Evolutionary conservation across 1,139 yeast species (phyloP).

Genomic region (Magnusiomyces clavatus): DNA sequence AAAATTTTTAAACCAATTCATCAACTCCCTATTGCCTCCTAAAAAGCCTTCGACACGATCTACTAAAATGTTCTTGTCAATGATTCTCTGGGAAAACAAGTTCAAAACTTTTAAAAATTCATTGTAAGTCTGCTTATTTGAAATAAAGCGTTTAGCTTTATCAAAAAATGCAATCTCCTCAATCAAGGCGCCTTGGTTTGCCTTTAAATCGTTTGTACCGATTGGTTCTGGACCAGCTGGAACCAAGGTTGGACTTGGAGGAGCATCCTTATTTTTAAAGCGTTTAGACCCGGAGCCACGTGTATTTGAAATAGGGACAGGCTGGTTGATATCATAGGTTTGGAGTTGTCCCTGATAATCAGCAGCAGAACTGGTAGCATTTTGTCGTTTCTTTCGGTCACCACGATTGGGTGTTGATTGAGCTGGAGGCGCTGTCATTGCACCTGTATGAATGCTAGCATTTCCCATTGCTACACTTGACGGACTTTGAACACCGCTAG

Average conservation of each 20-base stretch:
- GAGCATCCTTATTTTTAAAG: background rate
- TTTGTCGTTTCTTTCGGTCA: constrained; percentile 1
- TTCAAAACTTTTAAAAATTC: constrained; percentile 86
- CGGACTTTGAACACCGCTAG: background rate
- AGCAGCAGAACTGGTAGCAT: background rate
- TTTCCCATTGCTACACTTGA: background rate
- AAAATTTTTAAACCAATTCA: constrained; percentile 86
- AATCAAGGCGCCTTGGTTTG: constrained; percentile 49
- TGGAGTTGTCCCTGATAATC: background rate
- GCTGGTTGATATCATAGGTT: constrained; percentile 1
- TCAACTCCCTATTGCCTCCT: constrained; percentile 71
- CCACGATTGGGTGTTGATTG: constrained; percentile 4
- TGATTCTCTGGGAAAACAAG: constrained; percentile 80
- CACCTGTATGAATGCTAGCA: background rate
- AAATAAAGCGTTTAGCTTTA: constrained; percentile 81
- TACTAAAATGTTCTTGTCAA: constrained; percentile 74
- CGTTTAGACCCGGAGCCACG: constrained; percentile 1
- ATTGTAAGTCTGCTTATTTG: constrained; percentile 81
- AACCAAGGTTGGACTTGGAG: constrained; percentile 57
- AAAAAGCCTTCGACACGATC: constrained; percentile 80
- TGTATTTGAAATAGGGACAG: constrained; percentile 1
- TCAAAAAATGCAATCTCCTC: constrained; percentile 91
- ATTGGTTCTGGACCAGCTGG: constrained; percentile 83
- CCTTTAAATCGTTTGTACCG: constrained; percentile 9
- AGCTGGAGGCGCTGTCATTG: constrained; percentile 1